A percentile compares a stretch with the other conserved stretches of the same genome.
phyloP scores from a whole-genome alignment of 768 basidiomycete genomes.

The Tephrocybe sp. region DNA sequence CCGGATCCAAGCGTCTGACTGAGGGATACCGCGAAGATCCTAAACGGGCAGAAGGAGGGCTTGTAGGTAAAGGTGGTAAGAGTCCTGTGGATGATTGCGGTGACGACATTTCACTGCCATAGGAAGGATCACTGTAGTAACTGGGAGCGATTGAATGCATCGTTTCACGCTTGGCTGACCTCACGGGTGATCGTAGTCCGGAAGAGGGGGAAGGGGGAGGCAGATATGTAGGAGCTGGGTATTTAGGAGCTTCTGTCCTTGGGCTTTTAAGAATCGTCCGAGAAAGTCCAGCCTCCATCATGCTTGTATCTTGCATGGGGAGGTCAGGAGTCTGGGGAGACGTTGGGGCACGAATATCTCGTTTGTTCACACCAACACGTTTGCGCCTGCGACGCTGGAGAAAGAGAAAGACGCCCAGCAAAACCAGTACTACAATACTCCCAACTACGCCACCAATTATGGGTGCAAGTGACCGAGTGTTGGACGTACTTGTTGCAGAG shows the following conservation, averaged over 20 bases:
- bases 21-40: constrained; percentile 4
- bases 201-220: constrained; percentile 13
- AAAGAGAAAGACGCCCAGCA: constrained; percentile 23
- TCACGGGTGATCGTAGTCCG: neutral
- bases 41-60: constrained; percentile 11
- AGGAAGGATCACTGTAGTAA: constrained; percentile 33
- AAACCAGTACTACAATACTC: constrained; percentile 23
- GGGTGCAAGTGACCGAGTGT: neutral
- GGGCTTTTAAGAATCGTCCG: neutral
- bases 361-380: constrained; percentile 19
- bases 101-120: constrained; percentile 24
- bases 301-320: constrained; percentile 31
- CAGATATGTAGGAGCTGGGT: constrained; percentile 26
- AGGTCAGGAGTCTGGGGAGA: constrained; percentile 29
- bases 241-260: constrained; percentile 13
- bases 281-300: constrained; percentile 27
- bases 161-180: constrained; percentile 8
- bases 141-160: constrained; percentile 39
- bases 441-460: constrained; percentile 22
- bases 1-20: constrained; percentile 5
- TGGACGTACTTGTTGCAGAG: neutral
- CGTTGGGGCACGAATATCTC: constrained; percentile 20
- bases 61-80: constrained; percentile 24
- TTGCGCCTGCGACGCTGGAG: constrained; percentile 20
- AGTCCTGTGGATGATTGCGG: constrained; percentile 26